Base-by-base conservation (phyloP, 352 stramenopile species). In the Globisporangium lucens region DNA sequence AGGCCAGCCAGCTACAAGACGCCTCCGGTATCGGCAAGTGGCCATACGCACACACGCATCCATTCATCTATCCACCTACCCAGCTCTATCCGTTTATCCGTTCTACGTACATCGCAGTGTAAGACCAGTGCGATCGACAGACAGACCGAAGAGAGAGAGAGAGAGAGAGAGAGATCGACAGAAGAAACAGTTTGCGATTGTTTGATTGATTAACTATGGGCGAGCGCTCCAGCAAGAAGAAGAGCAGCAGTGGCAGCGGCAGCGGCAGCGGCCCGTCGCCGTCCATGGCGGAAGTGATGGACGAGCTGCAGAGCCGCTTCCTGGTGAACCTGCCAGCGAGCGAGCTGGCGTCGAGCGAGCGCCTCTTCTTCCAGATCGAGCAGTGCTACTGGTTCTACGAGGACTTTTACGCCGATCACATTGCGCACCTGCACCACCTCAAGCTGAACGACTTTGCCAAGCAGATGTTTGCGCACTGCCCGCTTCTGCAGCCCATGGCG, bases 301-400 rank as follows among this genome's bases (percentile, higher is more conserved):
- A 98, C 83, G 95, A 99, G 73, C 85, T 99, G 51, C 94, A 98
- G 78, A 98, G 90, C 51, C 88, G 94, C 41, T 99, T 99, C 77
- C 81, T 99, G 38, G 81, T 99, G 64, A 99, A 98, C 75, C 77
- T 99, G 59, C 95, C 95, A 2, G 72, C 75, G 41, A 92, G 83
- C 43, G 94, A 99, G 77, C 76, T 99, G 53, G 74, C 76, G 13
- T 97, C 89, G 20, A 91, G 85, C 66, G 90, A 97, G 76, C 91
- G 94, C n/a, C 94, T 99, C 27, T 99, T 98, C 78, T 98, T 99
- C 79, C 95, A 99, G 80, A 93, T 99, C 65, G 95, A 99, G 78
- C 95, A 99, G 79, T 97, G 93, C 66, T 98, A 94, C 73, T 99
- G 95, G 95, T 99, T 98, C 79, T 99, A 99, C 78, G 94, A 98